Percentiles rank a stretch among this genome's conserved stretches.
These are phyloP conservation scores for Xerophyta viscosa DNA, from an alignment of 106 monocot genomes.

Conservation along the genomic window DNA sequence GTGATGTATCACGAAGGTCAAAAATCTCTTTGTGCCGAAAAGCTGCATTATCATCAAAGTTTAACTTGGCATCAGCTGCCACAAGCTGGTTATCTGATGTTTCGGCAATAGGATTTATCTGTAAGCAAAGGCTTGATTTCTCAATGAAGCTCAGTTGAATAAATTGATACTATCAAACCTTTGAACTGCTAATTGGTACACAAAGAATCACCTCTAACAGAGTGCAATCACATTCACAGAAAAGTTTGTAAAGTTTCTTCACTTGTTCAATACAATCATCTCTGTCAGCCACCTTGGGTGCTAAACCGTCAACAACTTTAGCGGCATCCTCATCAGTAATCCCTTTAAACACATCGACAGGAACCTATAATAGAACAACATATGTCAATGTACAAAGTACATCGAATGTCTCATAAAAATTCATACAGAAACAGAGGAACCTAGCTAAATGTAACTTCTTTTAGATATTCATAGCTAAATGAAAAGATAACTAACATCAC, in stretches of 20 bases:
- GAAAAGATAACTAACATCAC: slow-evolving; percentile 16
- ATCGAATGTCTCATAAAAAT: too few species aligned
- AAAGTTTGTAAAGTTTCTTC: slow-evolving; percentile 91
- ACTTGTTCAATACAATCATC: slow-evolving; percentile 80
- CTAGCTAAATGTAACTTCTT: too few species aligned
- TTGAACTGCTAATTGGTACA: too few species aligned
- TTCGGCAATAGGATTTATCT: slow-evolving; percentile 98
- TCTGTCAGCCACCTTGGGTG: slow-evolving; percentile 78
- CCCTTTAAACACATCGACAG: slow-evolving; percentile 91
- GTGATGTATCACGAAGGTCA: slow-evolving; percentile 76
- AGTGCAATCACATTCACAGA: slow-evolving; percentile 84
- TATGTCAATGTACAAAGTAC: background rate
- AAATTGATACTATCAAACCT: too few species aligned
- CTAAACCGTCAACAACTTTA: slow-evolving; percentile 92
- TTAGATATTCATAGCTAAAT: too few species aligned
- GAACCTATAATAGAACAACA: slow-evolving; percentile 43
- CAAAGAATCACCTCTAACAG: slow-evolving; percentile 75
- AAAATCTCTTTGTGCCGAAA: slow-evolving; percentile 90
- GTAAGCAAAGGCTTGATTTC: background rate
- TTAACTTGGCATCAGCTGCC: slow-evolving; percentile 99
- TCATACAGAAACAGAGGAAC: too few species aligned
- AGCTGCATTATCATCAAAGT: slow-evolving; percentile 99
- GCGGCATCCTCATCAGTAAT: slow-evolving; percentile 97
- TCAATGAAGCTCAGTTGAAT: too few species aligned
- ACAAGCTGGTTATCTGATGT: slow-evolving; percentile 85